A percentile compares a stretch with the other conserved stretches of the same genome.
phyloP scores from a whole-genome alignment of 768 basidiomycete species.

The Boletus barrowsii region DNA sequence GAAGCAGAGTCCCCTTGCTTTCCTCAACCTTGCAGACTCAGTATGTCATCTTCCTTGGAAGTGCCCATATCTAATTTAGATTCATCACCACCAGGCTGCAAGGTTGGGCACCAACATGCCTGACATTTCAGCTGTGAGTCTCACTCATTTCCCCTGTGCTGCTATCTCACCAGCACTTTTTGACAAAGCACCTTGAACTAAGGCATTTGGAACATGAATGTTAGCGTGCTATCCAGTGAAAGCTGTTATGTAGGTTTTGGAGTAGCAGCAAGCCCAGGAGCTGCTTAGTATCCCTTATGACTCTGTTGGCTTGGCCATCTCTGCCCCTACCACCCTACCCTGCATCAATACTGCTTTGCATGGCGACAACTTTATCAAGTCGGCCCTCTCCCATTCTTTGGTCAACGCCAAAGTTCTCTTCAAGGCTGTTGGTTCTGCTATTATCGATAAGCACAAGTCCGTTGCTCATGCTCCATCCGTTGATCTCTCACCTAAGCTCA shows the following conservation, averaged over 20 bases:
- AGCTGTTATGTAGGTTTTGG: conserved; percentile 91
- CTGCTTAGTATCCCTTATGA: conserved; percentile 74
- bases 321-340: conserved; percentile 85
- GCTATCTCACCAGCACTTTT: conserved; percentile 7
- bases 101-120: conserved; percentile 82
- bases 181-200: conserved; percentile 73
- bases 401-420: conserved; percentile 64
- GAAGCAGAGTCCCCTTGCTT: conserved; percentile 88
- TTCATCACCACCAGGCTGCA: conserved; percentile 52
- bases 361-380: conserved; percentile 47
- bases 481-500: conserved; percentile 68
- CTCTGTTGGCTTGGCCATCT: conserved; percentile 67
- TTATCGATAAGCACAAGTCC: conserved; percentile 78
- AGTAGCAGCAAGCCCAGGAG: conserved; percentile 87
- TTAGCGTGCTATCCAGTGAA: conserved; percentile 81
- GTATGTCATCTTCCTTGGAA: conserved; percentile 45
- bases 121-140: conserved; percentile 80
- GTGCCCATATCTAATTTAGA: conserved; percentile 7
- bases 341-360: conserved; percentile 71
- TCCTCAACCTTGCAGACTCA: conserved; percentile 91
- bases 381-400: conserved; percentile 45
- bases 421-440: conserved; percentile 64
- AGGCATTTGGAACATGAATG: conserved; percentile 86
- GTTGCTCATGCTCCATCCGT: conserved; percentile 81
- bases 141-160: not conserved